Evolutionary conservation across 1,139 yeast species (phyloP), one percentile per base, ranked within the genome.

Genomic region (Hyphopichia buzzinii): DNA sequence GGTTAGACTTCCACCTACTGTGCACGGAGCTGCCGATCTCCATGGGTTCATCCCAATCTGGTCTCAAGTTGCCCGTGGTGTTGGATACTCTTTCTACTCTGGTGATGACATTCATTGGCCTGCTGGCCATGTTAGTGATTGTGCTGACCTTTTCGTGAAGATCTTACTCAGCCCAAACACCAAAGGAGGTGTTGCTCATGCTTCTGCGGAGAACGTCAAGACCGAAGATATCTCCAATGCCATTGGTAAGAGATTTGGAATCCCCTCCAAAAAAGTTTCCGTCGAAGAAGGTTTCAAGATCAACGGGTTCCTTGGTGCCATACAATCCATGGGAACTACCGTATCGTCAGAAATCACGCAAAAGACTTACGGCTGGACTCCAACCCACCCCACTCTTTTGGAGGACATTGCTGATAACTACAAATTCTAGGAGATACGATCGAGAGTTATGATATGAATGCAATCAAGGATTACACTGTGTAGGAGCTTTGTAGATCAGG

Each of bases 41-140:
- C 14, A 34, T 2, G 49, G 36, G 2, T 54, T 52, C 26, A 37
- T 51, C 24, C 49, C 46, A 17, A 21, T 17, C 26, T 36, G 52
- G 10, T 34, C 47, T 10, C 30, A 33, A 3, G 17, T 26, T 3
- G 54, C 54, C 8, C 39, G 45, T 17, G 21, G 30, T 11, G 27
- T 10, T 10, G 23, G 23, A 6, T 6, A 7, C 8, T 6, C 23
- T 10, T 19, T 19, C 23, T 19, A 19, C 23, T 6, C 10, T 6
- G 23, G 6, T 10, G 23, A 19, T 10, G 6, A 6, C 8, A 10
- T 10, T 19, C 42, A 34, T 2, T 64, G 67, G 67, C 40, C 61
- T 5, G 56, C 64, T 3, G 58, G 57, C n/a, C 50, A 59, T 31
- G 44, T 43, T 12, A 16, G 31, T 2, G 70, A 64, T 49, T 62